These are phyloP conservation scores for Xylaria sp. DNA, from an alignment of 2,329 filamentous ascomycete species.

Conservation along the genomic window DNA sequence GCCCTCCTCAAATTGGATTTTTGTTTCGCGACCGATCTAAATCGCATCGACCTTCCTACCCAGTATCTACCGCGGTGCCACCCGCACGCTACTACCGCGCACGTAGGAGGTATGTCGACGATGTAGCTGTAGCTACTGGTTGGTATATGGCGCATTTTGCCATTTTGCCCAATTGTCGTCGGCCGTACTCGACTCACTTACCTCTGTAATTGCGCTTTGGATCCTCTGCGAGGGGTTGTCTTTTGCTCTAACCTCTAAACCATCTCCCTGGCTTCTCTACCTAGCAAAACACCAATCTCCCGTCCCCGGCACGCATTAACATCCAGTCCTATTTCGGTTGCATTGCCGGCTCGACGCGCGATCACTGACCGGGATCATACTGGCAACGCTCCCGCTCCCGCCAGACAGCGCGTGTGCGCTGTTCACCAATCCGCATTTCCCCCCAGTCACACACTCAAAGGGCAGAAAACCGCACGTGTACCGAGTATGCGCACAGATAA, in stretches of 20 bases:
- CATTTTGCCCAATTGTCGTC: conserved; percentile 19
- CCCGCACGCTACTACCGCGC: conserved; percentile 10
- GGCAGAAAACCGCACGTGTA: conserved; percentile 17
- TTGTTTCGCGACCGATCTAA: background rate
- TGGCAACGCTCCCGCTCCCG: background rate
- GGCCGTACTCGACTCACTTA: background rate
- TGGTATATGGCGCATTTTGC: conserved; percentile 15
- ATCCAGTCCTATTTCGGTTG: conserved; percentile 31
- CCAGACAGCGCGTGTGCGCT: conserved; percentile 6
- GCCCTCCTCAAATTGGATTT: conserved; percentile 8
- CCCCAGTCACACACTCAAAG: conserved; percentile 1
- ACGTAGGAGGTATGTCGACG: background rate
- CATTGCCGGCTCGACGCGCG: conserved; percentile 23
- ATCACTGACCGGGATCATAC: conserved; percentile 22
- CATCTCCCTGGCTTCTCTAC: background rate
- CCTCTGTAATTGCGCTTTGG: background rate
- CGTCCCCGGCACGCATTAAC: conserved; percentile 25
- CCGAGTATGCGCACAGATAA: conserved; percentile 1
- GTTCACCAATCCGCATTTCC: conserved; percentile 17
- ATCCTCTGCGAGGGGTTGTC: background rate
- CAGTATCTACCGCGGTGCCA: conserved; percentile 15
- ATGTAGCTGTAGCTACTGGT: background rate
- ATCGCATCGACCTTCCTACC: conserved; percentile 21
- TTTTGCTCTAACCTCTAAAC: background rate
- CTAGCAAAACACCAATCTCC: conserved; percentile 1